Evolutionary conservation across 306 rosid genomes (phyloP), one percentile per base, ranked within the genome.

Genomic region (Pyrus communis): DNA sequence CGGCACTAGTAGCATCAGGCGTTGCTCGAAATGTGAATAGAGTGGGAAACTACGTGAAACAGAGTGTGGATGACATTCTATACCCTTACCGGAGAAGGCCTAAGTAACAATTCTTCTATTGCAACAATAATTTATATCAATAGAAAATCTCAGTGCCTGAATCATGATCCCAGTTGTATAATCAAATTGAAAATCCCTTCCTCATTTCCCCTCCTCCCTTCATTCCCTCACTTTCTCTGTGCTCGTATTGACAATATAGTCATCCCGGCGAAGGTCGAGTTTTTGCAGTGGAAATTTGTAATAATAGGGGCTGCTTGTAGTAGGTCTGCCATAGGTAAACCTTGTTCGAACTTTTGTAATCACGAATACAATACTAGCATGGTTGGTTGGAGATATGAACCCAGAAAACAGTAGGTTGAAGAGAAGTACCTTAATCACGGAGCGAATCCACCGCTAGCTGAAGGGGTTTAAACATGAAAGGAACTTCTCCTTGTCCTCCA

Each of bases 1-100:
- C 98, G 10, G 51, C 67, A 73, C 82, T 95, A 23, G 99, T 95
- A 55, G 97, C 97, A 75, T 83, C 93, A 9, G 96, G 98, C 57
- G 93, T 90, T 58, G 91, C 79, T 21, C 85, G 83, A 83, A 89
- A 95, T 84, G 75, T 89, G 86, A 90, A 92, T 81, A 89, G 83
- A 82, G 86, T 83, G 78, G 91, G 95, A 79, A 78, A 21, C 88
- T 82, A 84, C 59, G 77, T 92, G 45, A 92, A 89, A 82, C 90
- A 88, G 76, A 82, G 83, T 76, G 40, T 92, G 21, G 92, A 80
- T 43, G 97, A 90, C 88, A 83, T 95, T 81, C 78, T 92, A 22
- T 80, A 83, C 60, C 92, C 92, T n/a, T 86, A 86, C 62, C 84
- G 92, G 61, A 74, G 96, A 80, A 89, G 90, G 74, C 91, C 97